Evolutionary conservation across 306 rosid genomes (phyloP), one percentile per base, ranked within the genome.

Genomic region (Leucaena leucocephala): DNA sequence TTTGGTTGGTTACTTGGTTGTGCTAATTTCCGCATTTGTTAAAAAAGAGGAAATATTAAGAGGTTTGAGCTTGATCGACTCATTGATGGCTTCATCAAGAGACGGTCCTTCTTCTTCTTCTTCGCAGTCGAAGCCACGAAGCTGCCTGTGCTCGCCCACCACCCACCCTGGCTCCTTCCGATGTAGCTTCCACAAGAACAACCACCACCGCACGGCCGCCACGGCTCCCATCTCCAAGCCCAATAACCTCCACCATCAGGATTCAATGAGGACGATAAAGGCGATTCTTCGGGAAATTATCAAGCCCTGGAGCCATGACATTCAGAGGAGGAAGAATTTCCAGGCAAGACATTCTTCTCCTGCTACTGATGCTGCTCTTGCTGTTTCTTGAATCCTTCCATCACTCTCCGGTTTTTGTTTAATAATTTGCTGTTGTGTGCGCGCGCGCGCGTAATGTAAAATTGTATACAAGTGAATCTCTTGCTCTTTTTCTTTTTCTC

Each of bases 91-190:
- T 74, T 43, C 46, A 44, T 72, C 88, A 40, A 78, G 39, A 61
- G 74, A 44, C n/a, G 44, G 5, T 38, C 14, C 74, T 35, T 17
- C 68, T 11, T 6, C 5, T 38, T 6, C 42, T 43, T 43, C 48
- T 44, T 44, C 48, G 48, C 61, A 10, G 68, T 22, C 78, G n/a
- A 62, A 34, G 68, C 11, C 83, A 48, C 86, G 84, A 36, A 84
- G 78, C 16, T 93, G 97, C 78, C 12, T 82, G 75, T 93, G 98
- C 61, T 80, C 98, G 27, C 98, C 93, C 42, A 81, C 88, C 66
- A 74, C 40, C 0, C 97, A 93, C 9, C 90, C 91, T 1, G 93
- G 97, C 9, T 89, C 98, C 3, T 93, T 91, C 81, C 80, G 97
- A 27, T 91, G 93, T 81, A 84, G 86, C 79, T 57, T 63, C 71